These are phyloP conservation scores for Gossypium anomalum DNA, from an alignment of 345 rosid genomes.

Conservation along the genomic window DNA sequence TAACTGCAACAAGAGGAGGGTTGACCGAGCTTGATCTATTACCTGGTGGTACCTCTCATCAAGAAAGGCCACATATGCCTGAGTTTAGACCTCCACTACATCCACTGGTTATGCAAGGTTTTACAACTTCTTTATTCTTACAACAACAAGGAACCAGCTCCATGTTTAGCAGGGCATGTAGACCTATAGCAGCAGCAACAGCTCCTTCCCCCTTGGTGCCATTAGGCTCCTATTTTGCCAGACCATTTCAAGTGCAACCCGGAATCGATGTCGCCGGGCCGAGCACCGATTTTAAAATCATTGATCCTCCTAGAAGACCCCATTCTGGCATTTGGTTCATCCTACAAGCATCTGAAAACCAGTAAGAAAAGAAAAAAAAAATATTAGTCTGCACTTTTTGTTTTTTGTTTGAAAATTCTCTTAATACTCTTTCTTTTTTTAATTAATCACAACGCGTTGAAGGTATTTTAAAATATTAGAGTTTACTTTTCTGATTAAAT, in stretches of 20 bases:
- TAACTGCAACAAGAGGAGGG: slow-evolving; percentile 31
- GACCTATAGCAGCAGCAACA: slow-evolving; percentile 44
- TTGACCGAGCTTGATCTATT: slow-evolving; percentile 69
- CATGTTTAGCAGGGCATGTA: slow-evolving; percentile 55
- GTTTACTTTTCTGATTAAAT: slow-evolving; percentile 1
- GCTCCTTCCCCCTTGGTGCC: slow-evolving; percentile 49
- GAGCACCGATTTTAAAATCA: slow-evolving; percentile 59
- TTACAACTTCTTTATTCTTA: slow-evolving; percentile 33
- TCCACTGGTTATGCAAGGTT: slow-evolving; percentile 23
- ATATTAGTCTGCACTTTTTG: neutral
- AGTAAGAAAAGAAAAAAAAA: slow-evolving; percentile 39
- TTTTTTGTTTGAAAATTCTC: slow-evolving; percentile 1
- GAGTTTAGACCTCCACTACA: slow-evolving; percentile 37
- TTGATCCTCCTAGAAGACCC: slow-evolving; percentile 78
- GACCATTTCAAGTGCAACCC: slow-evolving; percentile 50
- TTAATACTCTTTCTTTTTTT: neutral
- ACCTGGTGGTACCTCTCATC: slow-evolving; percentile 29
- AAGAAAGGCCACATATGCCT: slow-evolving; percentile 27
- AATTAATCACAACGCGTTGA: neutral
- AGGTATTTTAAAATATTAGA: neutral
- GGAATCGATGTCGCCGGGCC: slow-evolving; percentile 55
- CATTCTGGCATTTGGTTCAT: slow-evolving; percentile 94
- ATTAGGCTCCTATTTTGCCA: slow-evolving; percentile 50
- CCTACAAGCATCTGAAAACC: slow-evolving; percentile 85
- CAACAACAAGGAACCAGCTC: slow-evolving; percentile 42